phyloP scores from a whole-genome alignment of 2,329 filamentous ascomycete species.

The Lasiodiplodia theobromae region DNA sequence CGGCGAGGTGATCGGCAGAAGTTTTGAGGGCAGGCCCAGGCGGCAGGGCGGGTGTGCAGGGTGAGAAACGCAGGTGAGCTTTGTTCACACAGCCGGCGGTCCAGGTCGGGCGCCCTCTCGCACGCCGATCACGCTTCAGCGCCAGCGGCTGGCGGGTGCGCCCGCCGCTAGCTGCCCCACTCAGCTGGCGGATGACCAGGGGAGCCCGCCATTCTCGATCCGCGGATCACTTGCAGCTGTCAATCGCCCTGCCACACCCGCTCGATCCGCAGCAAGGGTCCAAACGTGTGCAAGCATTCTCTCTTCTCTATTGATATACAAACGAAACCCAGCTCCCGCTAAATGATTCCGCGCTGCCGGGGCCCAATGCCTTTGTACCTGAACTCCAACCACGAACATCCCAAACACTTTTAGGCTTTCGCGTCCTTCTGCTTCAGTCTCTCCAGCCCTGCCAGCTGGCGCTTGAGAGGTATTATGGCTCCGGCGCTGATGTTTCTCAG shows the following conservation, averaged over 20 bases:
- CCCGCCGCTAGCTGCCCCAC: conserved; percentile 13
- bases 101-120: conserved; percentile 4
- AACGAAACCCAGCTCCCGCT: neutral
- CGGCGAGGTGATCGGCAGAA: neutral
- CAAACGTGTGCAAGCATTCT: neutral
- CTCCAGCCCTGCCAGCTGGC: conserved; percentile 50
- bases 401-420: conserved; percentile 2
- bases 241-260: neutral
- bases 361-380: neutral
- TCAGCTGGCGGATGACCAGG: conserved; percentile 4
- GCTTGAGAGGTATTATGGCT: conserved; percentile 52
- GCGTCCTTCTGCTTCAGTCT: conserved; percentile 31
- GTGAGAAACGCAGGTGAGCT: conserved; percentile 12
- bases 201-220: conserved; percentile 9
- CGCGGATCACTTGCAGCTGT: conserved; percentile 14
- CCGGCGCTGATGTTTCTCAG: conserved; percentile 57
- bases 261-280: conserved; percentile 23
- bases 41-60: neutral
- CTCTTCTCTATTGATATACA: conserved; percentile 11
- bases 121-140: conserved; percentile 23
- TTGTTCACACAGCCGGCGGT: conserved; percentile 12
- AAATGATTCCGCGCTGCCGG: neutral
- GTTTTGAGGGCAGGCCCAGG: neutral
- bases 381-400: conserved; percentile 12
- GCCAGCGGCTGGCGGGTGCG: conserved; percentile 19